Conservation (phyloP, 257 asterid genomes). For the Forsythia suspensa region DNA sequence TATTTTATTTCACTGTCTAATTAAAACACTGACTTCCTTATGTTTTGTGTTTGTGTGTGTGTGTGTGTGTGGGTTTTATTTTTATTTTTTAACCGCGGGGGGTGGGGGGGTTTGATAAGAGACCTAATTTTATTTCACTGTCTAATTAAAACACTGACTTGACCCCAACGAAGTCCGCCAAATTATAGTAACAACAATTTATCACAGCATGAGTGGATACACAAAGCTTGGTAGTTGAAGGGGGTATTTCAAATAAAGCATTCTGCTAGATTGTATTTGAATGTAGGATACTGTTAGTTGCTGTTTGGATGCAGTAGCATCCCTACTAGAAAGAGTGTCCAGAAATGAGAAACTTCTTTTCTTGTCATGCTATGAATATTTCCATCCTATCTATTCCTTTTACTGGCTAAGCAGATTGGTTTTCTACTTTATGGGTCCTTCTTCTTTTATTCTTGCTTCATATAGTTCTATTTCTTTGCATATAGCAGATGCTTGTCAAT, state of each 20-base stretch:
- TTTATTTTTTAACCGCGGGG: no score
- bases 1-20: no score
- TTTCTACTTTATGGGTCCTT: conserved; percentile 14
- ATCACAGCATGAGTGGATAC: not conserved
- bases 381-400: not conserved
- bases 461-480: not conserved
- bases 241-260: not conserved
- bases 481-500: conserved; percentile 43
- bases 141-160: no score
- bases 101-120: no score
- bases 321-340: not conserved
- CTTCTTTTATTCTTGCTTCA: not conserved
- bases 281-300: not conserved
- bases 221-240: not conserved
- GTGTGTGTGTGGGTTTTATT: no score
- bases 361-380: not conserved
- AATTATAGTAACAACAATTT: not conserved
- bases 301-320: not conserved
- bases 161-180: not conserved
- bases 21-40: no score
- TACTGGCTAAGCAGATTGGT: not conserved
- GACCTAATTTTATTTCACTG: no score
- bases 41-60: no score
- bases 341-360: not conserved
- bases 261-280: not conserved